Conservation (phyloP, 768 basidiomycete genomes). For the Boletus speciosus region DNA sequence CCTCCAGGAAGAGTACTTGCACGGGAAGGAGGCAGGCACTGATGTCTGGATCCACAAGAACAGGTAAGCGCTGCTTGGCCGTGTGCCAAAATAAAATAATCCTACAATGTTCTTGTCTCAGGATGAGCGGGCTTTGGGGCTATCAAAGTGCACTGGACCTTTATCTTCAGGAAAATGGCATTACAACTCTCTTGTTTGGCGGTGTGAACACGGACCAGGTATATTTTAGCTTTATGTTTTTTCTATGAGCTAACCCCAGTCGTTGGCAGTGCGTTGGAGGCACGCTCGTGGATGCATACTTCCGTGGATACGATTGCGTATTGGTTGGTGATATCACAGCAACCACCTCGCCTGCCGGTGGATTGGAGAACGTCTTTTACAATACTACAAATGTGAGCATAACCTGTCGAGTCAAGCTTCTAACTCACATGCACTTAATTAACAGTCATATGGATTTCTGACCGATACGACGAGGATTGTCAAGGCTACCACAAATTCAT, state of each 20-base stretch:
- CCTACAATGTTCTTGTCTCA: conserved; percentile 18
- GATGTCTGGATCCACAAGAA: conserved; percentile 77
- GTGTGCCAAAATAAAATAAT: not conserved
- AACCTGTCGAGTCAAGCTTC: not conserved
- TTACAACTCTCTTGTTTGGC: conserved; percentile 57
- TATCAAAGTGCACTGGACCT: conserved; percentile 59
- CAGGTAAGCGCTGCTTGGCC: conserved; percentile 33
- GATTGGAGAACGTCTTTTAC: conserved; percentile 53
- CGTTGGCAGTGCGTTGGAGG: conserved; percentile 55
- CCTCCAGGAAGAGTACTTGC: conserved; percentile 51
- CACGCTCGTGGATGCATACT: conserved; percentile 62
- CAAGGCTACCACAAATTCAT: conserved; percentile 5
- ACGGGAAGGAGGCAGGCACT: conserved; percentile 51
- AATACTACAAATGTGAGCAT: conserved; percentile 51
- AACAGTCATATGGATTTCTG: conserved; percentile 52
- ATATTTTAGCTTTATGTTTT: not conserved
- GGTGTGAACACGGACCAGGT: conserved; percentile 72
- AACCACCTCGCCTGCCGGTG: conserved; percentile 59
- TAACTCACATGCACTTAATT: not conserved
- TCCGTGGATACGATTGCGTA: conserved; percentile 61
- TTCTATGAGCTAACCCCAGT: not conserved
- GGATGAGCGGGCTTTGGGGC: conserved; percentile 68
- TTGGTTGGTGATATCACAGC: conserved; percentile 55
- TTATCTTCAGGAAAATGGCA: conserved; percentile 59
- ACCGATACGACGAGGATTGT: conserved; percentile 35